phyloP scores from a whole-genome alignment of 2,329 filamentous ascomycete species.

The Simplicillium aogashimaense region DNA sequence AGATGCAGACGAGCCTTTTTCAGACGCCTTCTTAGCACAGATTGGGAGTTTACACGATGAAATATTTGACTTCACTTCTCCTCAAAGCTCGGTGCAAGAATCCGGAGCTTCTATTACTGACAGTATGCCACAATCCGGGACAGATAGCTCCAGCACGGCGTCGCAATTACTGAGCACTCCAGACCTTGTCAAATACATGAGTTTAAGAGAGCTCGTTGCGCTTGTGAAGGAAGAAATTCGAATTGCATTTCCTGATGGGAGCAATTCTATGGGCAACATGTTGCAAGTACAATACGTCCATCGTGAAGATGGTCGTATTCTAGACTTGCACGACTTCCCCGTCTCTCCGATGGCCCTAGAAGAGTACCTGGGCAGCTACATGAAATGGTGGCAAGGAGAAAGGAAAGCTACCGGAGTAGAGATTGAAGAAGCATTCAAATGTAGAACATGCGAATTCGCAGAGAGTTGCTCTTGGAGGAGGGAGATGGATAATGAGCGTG shows the following conservation, averaged over 20 bases:
- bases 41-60: conserved; percentile 60
- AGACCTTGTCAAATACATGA: conserved; percentile 32
- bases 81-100: conserved; percentile 19
- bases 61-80: conserved; percentile 41
- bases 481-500: conserved; percentile 51
- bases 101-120: not conserved
- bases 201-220: conserved; percentile 34
- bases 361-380: conserved; percentile 55
- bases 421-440: conserved; percentile 84
- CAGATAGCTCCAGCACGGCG: too few species aligned
- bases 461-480: conserved; percentile 71
- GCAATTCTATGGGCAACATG: conserved; percentile 36
- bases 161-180: not conserved
- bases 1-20: conserved; percentile 56
- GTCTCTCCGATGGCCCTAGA: conserved; percentile 57
- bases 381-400: conserved; percentile 83
- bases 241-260: conserved; percentile 42
- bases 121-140: too few species aligned
- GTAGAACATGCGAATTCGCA: conserved; percentile 72
- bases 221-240: conserved; percentile 36
- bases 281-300: conserved; percentile 45
- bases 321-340: conserved; percentile 50
- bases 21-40: conserved; percentile 69
- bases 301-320: conserved; percentile 38
- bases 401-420: conserved; percentile 64